Evolutionary conservation across 2,329 filamentous ascomycete species (phyloP), one percentile per base, ranked within the genome.

Genomic region (Dactylellina haptotyla): DNA sequence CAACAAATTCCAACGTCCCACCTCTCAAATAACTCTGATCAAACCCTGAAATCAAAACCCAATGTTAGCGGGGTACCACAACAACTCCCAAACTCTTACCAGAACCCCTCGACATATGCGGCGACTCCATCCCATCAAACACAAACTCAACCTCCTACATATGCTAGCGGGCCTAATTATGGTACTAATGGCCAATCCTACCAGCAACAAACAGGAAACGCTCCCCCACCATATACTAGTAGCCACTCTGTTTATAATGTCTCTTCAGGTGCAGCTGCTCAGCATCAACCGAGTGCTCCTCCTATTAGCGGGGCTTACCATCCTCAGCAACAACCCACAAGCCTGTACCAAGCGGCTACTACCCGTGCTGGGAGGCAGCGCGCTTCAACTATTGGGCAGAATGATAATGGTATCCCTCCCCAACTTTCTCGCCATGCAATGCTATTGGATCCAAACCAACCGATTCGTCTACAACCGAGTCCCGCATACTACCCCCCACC

Each of bases 401-500:
- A 96, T 78, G 90, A 93, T 79, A 93, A 90, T 75, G 94, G 94
- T 1, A 97, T 99, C 70, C 95, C 95, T 3, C 89, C 91, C 12
- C 89, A 93, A 2, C 92, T 99, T 69, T 95, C 99, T 81, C 87
- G 95, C 77, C 95, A 99, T 20, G 95, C 95, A 43, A 97, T 93
- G 80, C 94, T 98, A 81, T 86, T 99, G 46, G 95, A 99, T 79
- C 95, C 95, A 1, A 98, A 88, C 78, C 91, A 93, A 72, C 95
- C 95, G 0, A 98, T 99, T 78, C 88, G 95, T 54, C 82, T 98
- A 65, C 95, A 99, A 80, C 95, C 95, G 1, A 97, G 93, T 77
- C 95, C 95, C 3, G 95, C 95, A 1, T 99, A 99, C 81, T 99
- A 98, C 78, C 95, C 95, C 9, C 95, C 95, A 18, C 91, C 94